phyloP scores from a whole-genome alignment of 78 protist species.

The Dictyostelium citrinum region DNA sequence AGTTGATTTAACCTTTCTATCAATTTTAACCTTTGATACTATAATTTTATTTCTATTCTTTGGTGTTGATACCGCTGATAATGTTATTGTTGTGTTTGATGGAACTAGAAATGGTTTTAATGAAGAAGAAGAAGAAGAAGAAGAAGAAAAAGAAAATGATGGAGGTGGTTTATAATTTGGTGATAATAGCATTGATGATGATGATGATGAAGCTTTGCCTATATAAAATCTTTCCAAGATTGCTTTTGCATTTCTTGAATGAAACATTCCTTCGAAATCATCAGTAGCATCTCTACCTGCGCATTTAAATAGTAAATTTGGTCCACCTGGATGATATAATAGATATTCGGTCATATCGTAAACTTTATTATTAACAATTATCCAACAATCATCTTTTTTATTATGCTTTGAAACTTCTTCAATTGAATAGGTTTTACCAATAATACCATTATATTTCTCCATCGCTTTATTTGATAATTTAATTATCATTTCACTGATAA shows the following conservation, averaged over 20 bases:
- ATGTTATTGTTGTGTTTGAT: not conserved
- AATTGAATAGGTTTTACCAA: not conserved
- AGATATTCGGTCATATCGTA: slow-evolving; percentile 87
- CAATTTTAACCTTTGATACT: not conserved
- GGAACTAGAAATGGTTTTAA: not conserved
- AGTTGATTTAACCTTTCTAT: not conserved
- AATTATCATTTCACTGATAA: not conserved
- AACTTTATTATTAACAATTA: slow-evolving; percentile 81
- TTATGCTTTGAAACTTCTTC: slow-evolving; percentile 81
- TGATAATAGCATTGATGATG: not conserved
- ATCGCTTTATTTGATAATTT: not conserved
- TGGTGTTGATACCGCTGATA: not conserved
- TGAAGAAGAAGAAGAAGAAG: not conserved
- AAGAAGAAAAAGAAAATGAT: not conserved
- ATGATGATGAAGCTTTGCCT: not conserved
- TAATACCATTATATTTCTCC: slow-evolving; percentile 18
- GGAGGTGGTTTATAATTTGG: slow-evolving; percentile 30
- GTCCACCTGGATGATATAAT: slow-evolving; percentile 90
- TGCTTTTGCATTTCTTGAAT: slow-evolving; percentile 54
- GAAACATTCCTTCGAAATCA: slow-evolving; percentile 75
- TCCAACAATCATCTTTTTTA: slow-evolving; percentile 65
- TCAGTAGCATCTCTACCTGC: slow-evolving; percentile 41
- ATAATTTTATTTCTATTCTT: not conserved
- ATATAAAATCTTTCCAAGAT: slow-evolving; percentile 50
- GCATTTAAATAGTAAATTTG: slow-evolving; percentile 60